Conservation (phyloP, 2,329 filamentous ascomycete genomes). For the Talaromyces rugulosus region DNA sequence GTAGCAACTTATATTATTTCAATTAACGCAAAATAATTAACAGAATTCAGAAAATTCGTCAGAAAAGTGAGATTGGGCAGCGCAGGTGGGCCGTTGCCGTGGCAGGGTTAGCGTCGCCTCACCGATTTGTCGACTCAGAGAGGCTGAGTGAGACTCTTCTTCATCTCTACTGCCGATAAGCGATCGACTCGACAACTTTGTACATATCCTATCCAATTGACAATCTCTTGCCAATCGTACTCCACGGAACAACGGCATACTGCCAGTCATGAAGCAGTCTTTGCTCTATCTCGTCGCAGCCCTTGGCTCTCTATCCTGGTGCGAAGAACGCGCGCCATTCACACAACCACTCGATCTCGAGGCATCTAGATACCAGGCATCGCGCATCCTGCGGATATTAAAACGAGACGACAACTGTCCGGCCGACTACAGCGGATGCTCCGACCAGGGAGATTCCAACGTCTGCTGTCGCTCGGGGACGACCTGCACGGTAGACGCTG, state of each 20-base stretch:
- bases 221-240: background rate
- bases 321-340: conserved; percentile 29
- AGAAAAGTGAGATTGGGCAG: background rate
- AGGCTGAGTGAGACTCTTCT: background rate
- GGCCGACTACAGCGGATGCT: conserved; percentile 50
- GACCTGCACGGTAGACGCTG: conserved; percentile 53
- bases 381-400: conserved; percentile 25
- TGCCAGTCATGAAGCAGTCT: conserved; percentile 29
- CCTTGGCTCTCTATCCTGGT: conserved; percentile 26
- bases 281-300: conserved; percentile 29
- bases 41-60: background rate
- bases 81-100: conserved; percentile 11
- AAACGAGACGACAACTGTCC: conserved; percentile 44
- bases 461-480: conserved; percentile 54
- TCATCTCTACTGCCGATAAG: background rate
- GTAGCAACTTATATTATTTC: background rate
- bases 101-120: conserved; percentile 3
- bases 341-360: conserved; percentile 18
- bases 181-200: background rate
- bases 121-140: background rate
- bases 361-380: background rate
- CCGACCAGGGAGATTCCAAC: conserved; percentile 47
- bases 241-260: background rate
- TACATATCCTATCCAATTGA: background rate
- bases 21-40: background rate